A percentile compares a stretch with the other conserved stretches of the same genome.
Conservation (phyloP, 768 basidiomycete genomes). For the Agrocybe chaxingu region DNA sequence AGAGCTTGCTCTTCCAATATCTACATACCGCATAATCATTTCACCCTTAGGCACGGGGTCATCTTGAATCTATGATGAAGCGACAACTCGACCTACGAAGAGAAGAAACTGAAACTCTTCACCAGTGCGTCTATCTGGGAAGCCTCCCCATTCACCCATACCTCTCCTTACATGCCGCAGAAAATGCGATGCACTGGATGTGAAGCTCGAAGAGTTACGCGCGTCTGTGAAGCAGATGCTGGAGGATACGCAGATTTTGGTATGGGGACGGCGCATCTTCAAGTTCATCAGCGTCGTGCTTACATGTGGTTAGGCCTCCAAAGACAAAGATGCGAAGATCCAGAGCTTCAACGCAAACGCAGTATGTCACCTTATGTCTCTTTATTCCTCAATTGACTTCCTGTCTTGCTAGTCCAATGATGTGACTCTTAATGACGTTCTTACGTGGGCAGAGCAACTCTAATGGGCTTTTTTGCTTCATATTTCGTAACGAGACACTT, state of each 20-base stretch:
- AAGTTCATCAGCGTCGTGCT: background rate
- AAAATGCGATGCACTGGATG: constrained; percentile 70
- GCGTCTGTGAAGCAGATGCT: constrained; percentile 21
- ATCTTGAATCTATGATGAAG: constrained; percentile 79
- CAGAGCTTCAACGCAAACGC: background rate
- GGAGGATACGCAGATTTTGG: constrained; percentile 3
- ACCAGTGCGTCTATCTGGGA: constrained; percentile 47
- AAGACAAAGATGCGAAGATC: background rate
- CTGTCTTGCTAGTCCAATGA: background rate
- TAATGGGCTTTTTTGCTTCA: background rate
- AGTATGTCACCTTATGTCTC: background rate
- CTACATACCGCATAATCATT: background rate
- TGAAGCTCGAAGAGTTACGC: constrained; percentile 57
- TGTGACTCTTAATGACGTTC: constrained; percentile 38
- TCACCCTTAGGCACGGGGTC: constrained; percentile 62
- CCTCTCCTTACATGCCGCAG: constrained; percentile 27
- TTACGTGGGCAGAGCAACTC: constrained; percentile 57
- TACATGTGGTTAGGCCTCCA: background rate
- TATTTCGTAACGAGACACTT: too few species aligned
- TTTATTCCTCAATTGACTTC: background rate
- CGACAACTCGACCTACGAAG: constrained; percentile 71
- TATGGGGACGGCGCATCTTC: background rate
- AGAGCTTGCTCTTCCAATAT: background rate
- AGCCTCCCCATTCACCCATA: background rate
- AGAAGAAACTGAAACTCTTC: constrained; percentile 68